Percentiles rank a stretch among this genome's conserved stretches.
These are phyloP conservation scores for Macrolepiota fuliginosa DNA, from an alignment of 768 basidiomycete species.

Conservation along the genomic window DNA sequence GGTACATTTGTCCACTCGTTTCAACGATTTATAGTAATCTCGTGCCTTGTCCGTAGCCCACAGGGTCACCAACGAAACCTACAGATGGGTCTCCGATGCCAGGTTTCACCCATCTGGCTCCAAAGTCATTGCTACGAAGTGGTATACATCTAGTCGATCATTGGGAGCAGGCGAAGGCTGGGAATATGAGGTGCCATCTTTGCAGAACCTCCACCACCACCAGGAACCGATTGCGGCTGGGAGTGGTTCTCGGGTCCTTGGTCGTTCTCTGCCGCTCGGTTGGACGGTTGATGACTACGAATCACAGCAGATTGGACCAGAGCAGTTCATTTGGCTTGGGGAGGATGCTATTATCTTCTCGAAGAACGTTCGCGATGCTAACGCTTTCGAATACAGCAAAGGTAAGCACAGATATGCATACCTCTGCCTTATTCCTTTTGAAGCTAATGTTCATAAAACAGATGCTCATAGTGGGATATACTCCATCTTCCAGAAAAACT, in stretches of 20 bases:
- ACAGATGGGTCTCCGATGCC: slow-evolving; percentile 66
- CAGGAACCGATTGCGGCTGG: slow-evolving; percentile 32
- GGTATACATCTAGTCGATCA: slow-evolving; percentile 66
- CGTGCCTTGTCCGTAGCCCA: slow-evolving; percentile 25
- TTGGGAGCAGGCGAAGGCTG: slow-evolving; percentile 74
- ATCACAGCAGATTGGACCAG: slow-evolving; percentile 72
- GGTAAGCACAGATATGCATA: slow-evolving; percentile 32
- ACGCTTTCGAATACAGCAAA: slow-evolving; percentile 60
- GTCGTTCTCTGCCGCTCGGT: slow-evolving; percentile 55
- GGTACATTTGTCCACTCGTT: slow-evolving; percentile 30
- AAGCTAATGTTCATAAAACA: slow-evolving; percentile 20
- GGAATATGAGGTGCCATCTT: slow-evolving; percentile 57
- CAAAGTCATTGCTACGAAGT: slow-evolving; percentile 71
- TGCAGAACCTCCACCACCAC: slow-evolving; percentile 25
- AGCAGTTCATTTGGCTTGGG: slow-evolving; percentile 64
- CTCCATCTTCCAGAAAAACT: slow-evolving; percentile 63
- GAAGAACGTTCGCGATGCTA: slow-evolving; percentile 57
- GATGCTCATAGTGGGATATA: slow-evolving; percentile 73
- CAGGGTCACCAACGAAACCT: slow-evolving; percentile 72
- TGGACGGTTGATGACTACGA: slow-evolving; percentile 61
- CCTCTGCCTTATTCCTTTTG: neutral
- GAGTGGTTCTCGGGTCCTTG: slow-evolving; percentile 52
- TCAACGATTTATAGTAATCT: neutral
- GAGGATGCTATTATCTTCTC: slow-evolving; percentile 61
- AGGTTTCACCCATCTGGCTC: slow-evolving; percentile 67